phyloP scores from a whole-genome alignment of 2,329 filamentous ascomycete genomes.

The Leptodontidium sp. region DNA sequence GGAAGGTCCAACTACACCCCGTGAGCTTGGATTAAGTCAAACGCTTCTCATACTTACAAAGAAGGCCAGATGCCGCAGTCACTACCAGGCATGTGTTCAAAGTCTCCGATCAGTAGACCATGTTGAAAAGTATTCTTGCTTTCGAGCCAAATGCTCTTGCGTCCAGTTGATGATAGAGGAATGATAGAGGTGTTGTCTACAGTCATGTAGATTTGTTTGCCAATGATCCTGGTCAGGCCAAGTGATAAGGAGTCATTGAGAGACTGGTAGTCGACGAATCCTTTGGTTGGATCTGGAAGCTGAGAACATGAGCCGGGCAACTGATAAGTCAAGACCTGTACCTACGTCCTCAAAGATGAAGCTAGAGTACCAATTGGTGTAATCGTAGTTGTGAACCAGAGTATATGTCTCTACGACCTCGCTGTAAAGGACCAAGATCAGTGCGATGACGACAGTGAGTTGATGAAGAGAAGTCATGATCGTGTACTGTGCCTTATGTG shows the following conservation, averaged over 20 bases:
- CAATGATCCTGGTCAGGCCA: constrained; percentile 64
- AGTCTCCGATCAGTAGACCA: constrained; percentile 75
- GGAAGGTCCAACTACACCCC: constrained; percentile 36
- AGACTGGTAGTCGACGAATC: constrained; percentile 48
- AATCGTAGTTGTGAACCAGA: constrained; percentile 35
- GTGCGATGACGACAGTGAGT: neutral
- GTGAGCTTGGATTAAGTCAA: neutral
- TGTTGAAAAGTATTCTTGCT: constrained; percentile 68
- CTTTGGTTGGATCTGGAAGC: constrained; percentile 38
- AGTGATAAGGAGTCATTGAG: constrained; percentile 57
- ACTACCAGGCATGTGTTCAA: constrained; percentile 76
- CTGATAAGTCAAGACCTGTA: neutral
- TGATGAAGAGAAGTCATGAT: neutral
- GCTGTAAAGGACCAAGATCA: neutral
- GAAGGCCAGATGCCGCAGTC: constrained; percentile 79
- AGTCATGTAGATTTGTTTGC: constrained; percentile 64
- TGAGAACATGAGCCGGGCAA: constrained; percentile 13
- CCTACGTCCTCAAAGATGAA: constrained; percentile 28
- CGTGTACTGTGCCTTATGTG: neutral
- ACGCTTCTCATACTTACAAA: constrained; percentile 52
- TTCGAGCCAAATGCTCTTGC: constrained; percentile 70
- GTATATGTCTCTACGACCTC: constrained; percentile 20
- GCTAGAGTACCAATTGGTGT: constrained; percentile 38
- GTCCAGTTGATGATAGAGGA: constrained; percentile 50
- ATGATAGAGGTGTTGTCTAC: constrained; percentile 39